Base-by-base conservation (phyloP, 202 grass and related monocot species). In the Tripidium arundinaceum region DNA sequence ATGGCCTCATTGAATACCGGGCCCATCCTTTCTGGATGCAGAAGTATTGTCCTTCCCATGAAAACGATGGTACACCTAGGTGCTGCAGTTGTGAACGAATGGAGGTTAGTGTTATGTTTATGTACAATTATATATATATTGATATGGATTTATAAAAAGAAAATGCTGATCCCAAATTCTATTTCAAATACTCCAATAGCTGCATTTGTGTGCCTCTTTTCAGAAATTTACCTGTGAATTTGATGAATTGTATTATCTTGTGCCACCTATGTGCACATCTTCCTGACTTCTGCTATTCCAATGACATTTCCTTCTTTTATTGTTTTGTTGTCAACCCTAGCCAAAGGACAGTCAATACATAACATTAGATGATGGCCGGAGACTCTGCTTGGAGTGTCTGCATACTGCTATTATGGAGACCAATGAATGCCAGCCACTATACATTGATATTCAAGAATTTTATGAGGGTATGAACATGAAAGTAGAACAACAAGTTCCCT, bases 401-500 rank as follows among this genome's bases (percentile, higher is more conserved):
- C 76, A 90, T 85, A 89, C 89, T 81, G 66, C 94, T 68, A 81
- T 97, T 78, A 94, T 97, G 94, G 94, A 94, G 46, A 94, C 88
- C 15, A 45, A 66, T 24, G 94, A 97, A 78, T 97, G 94, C 82
- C 94, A 97, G 84, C 87, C 91, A 41, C 87, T 97, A 39, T 97
- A 97, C 81, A 82, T 97, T 45, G 91, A 97, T 73, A 94, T 97
- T 80, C 91, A 84, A 67, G 94, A 97, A 89, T 97, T 97, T 40
- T 97, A 92, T 37, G 94, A 97, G 87, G 94, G 94, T 72, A 59
- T 97, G 82, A 92, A 94, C 77, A 97, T 97, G 94, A 97, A 97
- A 91, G 50, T 97, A 42, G 58, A 90, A 69, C 94, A 92, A 43
- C 91, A 94, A 83, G 81, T 97, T 84, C 94, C 94, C 8, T 87